Evolutionary conservation across 2,329 filamentous ascomycete species (phyloP).

Genomic region (Claviceps spartinae): DNA sequence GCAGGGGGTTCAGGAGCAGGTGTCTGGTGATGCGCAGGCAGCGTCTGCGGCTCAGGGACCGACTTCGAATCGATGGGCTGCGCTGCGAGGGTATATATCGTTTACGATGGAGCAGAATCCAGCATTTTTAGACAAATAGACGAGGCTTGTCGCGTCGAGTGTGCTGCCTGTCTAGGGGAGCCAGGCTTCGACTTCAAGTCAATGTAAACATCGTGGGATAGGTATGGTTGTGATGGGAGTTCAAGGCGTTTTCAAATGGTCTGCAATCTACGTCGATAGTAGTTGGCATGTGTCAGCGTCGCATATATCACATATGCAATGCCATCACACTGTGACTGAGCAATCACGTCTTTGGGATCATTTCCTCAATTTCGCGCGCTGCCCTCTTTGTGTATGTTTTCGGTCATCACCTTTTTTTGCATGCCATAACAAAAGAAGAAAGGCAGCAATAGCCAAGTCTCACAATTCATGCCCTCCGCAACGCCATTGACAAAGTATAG

Average conservation of each 20-base stretch:
- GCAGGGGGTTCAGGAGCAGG: not conserved
- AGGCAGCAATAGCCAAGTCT: not conserved
- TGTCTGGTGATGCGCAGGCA: not conserved
- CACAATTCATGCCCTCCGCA: not conserved
- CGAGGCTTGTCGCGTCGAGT: not conserved
- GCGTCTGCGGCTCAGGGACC: slow-evolving; percentile 13
- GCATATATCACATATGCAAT: not conserved
- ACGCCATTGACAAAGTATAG: not conserved
- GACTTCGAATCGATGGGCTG: slow-evolving; percentile 58
- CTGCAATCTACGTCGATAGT: not conserved
- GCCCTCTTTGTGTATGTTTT: not conserved
- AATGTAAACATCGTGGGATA: not conserved
- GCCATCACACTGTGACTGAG: not conserved
- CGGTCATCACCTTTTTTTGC: not conserved
- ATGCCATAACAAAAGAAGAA: not conserved
- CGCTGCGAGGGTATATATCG: slow-evolving; percentile 70
- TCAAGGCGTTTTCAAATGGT: not conserved
- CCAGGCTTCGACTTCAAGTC: not conserved
- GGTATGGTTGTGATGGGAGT: not conserved
- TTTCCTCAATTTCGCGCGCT: not conserved
- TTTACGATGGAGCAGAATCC: slow-evolving; percentile 81
- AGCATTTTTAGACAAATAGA: slow-evolving; percentile 39
- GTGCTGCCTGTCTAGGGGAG: not conserved
- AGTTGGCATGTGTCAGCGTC: not conserved
- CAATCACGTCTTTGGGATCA: not conserved